phyloP scores from a whole-genome alignment of 176 grass and related monocot genomes.

The Oryza meyeriana region DNA sequence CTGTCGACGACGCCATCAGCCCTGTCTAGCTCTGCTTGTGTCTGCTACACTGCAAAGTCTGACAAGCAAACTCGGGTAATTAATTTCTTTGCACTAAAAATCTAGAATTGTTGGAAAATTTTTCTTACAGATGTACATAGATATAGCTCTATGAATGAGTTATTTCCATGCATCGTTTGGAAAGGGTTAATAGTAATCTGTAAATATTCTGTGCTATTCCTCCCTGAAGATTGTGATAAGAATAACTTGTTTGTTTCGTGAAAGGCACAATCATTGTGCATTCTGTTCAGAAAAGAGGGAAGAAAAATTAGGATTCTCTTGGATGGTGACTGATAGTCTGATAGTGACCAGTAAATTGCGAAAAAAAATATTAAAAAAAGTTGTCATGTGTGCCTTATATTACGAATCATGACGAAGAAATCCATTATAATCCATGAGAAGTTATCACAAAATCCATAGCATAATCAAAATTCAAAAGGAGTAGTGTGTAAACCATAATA shows the following conservation, averaged over 20 bases:
- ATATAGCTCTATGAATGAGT: background rate
- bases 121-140: too few relatives aligned
- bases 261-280: background rate
- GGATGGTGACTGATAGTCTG: background rate
- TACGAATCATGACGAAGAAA: too few relatives aligned
- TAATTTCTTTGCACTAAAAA: too few relatives aligned
- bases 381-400: too few relatives aligned
- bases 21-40: conserved; percentile 33
- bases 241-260: background rate
- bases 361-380: background rate
- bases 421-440: too few relatives aligned
- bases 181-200: background rate
- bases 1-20: conserved; percentile 29
- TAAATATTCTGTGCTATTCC: background rate
- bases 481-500: too few relatives aligned
- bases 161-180: background rate
- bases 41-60: too few relatives aligned
- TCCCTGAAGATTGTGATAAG: background rate
- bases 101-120: too few relatives aligned
- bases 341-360: background rate
- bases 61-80: too few relatives aligned
- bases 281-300: background rate
- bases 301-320: background rate
- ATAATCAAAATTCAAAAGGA: too few relatives aligned
- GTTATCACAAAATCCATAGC: too few relatives aligned